Evolutionary conservation across 108 stramenopile genomes (phyloP), one percentile per base, ranked within the genome.

Genomic region (Nitzschia inconspicua): DNA sequence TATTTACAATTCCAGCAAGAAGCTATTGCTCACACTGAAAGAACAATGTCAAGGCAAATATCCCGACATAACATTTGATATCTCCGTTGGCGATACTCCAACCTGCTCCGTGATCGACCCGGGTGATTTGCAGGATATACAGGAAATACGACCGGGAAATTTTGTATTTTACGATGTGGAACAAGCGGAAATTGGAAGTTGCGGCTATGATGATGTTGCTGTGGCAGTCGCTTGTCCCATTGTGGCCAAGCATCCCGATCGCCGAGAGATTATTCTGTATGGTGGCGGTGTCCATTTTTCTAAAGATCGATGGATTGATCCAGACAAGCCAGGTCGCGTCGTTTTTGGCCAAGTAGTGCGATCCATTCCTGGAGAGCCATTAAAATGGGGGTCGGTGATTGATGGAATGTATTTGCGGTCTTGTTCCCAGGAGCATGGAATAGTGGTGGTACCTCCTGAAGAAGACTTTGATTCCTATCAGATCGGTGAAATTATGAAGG

Each of bases 101-200:
- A 26, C 57, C 3, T 58, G 57, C 27, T 43, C 41, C 7, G 44
- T 58, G 41, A 24, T 58, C 22, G 20, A 31, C n/a, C 18, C 57
- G 4, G 5, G 24, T 14, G 40, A 42, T 13, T 43, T 42, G 9
- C 27, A 41, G n/a, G 41, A 19, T 25, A 3, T 43, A 3, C 41
- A 58, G 14, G 57, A 58, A 27, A 58, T 58, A 6, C 40, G 57
- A n/a, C 57, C 57, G 23, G 57, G 57, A 27, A 58, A 58, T 26
- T 58, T 58, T 58, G 57, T 58, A 8, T 58, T 58, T 44, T 58
- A 58, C 41, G 57, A 58, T 27, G 7, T 58, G 42, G 57, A 58
- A 22, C 57, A 58, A 58, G 39, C 57, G 8, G 11, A 24, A 19
- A 43, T 58, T 26, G 57, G 57, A 44, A 43, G 41, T 10, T 58